Evolutionary conservation across 2,329 filamentous ascomycete species (phyloP).

Genomic region (Pseudovirgaria hyperparasitica): DNA sequence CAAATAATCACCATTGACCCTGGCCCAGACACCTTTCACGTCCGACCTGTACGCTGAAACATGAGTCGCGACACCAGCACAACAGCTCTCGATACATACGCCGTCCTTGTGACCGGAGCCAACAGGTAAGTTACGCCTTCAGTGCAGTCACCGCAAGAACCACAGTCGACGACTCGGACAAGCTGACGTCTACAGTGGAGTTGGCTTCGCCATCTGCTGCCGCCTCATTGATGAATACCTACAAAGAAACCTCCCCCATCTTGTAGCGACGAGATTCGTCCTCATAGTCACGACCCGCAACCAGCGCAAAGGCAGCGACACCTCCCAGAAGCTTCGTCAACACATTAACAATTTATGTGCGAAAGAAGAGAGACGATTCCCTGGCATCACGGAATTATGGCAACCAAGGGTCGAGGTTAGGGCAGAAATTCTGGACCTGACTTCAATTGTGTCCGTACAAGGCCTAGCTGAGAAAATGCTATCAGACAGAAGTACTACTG

Average conservation of each 20-base stretch:
- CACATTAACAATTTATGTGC: slow-evolving; percentile 43
- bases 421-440: slow-evolving; percentile 46
- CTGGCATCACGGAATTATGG: slow-evolving; percentile 27
- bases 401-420: slow-evolving; percentile 36
- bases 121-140: slow-evolving; percentile 51
- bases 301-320: slow-evolving; percentile 58
- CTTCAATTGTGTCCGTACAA: slow-evolving; percentile 42
- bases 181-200: slow-evolving; percentile 48
- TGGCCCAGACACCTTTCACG: too few relatives aligned
- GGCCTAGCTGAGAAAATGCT: slow-evolving; percentile 38
- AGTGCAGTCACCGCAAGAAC: slow-evolving; percentile 1
- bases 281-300: slow-evolving; percentile 77
- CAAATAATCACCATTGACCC: too few relatives aligned
- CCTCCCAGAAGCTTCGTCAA: slow-evolving; percentile 48
- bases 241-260: too few relatives aligned
- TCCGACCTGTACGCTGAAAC: too few relatives aligned
- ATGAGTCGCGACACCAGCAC: neutral
- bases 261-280: slow-evolving; percentile 59
- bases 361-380: slow-evolving; percentile 21
- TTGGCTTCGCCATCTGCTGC: slow-evolving; percentile 72
- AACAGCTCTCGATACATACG: slow-evolving; percentile 22
- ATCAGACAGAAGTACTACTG: too few relatives aligned
- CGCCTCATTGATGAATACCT: slow-evolving; percentile 88
- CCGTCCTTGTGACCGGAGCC: slow-evolving; percentile 68
- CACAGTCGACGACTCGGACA: slow-evolving; percentile 10